Evolutionary conservation across 2,329 filamentous ascomycete genomes (phyloP).

Genomic region (Xylariaceae sp.): DNA sequence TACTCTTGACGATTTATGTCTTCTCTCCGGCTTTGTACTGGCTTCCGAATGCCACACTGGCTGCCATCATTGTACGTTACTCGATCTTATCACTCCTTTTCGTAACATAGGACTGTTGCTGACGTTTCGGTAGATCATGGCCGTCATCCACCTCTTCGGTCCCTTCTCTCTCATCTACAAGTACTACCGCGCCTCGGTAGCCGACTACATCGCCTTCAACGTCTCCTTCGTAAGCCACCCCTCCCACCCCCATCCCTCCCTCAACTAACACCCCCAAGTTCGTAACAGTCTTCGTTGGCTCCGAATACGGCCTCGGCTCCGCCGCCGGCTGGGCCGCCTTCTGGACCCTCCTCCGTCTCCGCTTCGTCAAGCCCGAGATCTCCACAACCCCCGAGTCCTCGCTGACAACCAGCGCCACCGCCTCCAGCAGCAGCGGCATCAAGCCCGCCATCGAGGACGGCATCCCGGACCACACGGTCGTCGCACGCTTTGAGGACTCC

Average conservation of each 20-base stretch:
- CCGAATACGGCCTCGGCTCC: slow-evolving; percentile 54
- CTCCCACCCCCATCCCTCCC: not conserved
- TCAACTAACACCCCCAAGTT: slow-evolving; percentile 34
- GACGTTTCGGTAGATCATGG: slow-evolving; percentile 46
- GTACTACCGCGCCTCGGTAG: slow-evolving; percentile 60
- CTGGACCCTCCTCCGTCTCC: slow-evolving; percentile 54
- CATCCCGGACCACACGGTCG: slow-evolving; percentile 45
- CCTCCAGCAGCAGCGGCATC: not conserved
- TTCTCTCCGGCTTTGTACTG: slow-evolving; percentile 58
- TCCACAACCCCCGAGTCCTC: not conserved
- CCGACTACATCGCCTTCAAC: slow-evolving; percentile 60
- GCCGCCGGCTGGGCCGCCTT: slow-evolving; percentile 60
- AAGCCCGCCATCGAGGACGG: not conserved
- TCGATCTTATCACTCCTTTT: not conserved
- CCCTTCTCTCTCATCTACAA: slow-evolving; percentile 54
- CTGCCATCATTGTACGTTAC: slow-evolving; percentile 52
- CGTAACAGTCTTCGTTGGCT: slow-evolving; percentile 57
- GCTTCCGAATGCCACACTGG: slow-evolving; percentile 61
- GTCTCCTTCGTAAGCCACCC: slow-evolving; percentile 43
- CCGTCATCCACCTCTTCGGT: slow-evolving; percentile 57
- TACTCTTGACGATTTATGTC: slow-evolving; percentile 57
- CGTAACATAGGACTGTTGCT: not conserved
- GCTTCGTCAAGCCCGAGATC: slow-evolving; percentile 38
- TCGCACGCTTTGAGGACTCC: slow-evolving; percentile 53
- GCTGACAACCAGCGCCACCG: not conserved